Base-by-base conservation (phyloP, 129 eudicot genomes). In the Silybum marianum region DNA sequence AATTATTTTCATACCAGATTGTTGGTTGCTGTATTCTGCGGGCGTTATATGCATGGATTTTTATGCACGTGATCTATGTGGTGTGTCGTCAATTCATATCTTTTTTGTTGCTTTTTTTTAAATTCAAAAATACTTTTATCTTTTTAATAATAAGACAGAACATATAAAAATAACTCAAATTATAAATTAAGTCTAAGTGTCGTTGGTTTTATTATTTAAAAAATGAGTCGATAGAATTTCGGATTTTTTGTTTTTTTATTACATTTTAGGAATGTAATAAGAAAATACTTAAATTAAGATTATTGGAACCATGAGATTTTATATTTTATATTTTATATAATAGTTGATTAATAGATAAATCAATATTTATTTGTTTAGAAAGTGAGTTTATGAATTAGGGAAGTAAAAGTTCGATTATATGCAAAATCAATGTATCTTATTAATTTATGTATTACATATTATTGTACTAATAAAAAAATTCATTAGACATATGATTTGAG, bases 11-110 rank as follows among this genome's bases (percentile, higher is more conserved):
- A 68, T 48, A 34, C 18, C 26, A 60, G 4, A 54, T 26, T 9
- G 36, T 32, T 71, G 58, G 73, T 76, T 76, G 74, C 6, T 81
- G 70, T 26, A 51, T 70, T 34, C 67, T 58, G 83, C 21, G 69
- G 85, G 85, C 74, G 81, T 75, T 81, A 80, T 80, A 65, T 85
- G 85, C 85, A 80, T 85, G 85, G 79, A 85, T 70, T 78, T 80
- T 75, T 32, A 71, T 80, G 69, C 82, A 85, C 75, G 88, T 85
- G 81, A 62, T 75, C 40, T 76, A 51, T 72, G 44, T 67, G 44
- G 7, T 14, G 24, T 78, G 14, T 69, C 46, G 74, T 44, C 82
- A 26, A 62, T 39, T 66, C 39, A 7, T 10, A 7, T 25, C 18
- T 6, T 34, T 48, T 70, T 71, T 71, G 5, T 74, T 74, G 8